Base-by-base conservation (phyloP, 1,284 basidiomycete species). In the Leccinum solheimii region DNA sequence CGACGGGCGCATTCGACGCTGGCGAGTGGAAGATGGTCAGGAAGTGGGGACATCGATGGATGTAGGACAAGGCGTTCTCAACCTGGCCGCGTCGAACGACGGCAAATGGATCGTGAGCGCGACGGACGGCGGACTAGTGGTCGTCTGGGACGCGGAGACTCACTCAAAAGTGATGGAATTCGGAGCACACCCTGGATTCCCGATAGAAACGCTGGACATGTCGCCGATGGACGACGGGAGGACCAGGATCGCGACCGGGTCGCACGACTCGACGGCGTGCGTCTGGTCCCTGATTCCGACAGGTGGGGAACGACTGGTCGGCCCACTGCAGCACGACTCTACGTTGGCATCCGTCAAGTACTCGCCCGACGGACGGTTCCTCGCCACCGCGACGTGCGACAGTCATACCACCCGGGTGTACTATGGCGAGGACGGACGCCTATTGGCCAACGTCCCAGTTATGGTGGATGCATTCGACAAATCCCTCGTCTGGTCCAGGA, bases 161-260 rank as follows among this genome's bases (percentile, higher is more conserved):
- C 34, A 54, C 14, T 27, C 21, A n/a, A 55, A 61, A 48, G 16
- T 21, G 11, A 34, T 55, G 38, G 10, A 32, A 38, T 26, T 62
- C 53, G 13, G 11, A 14, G 30, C 26, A 56, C 43, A 56, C 14
- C 40, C 54, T 13, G 36, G n/a, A 10, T 40, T n/a, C 6, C 54
- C 54, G 23, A n/a, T 55, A 27, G 54, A 55, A n/a, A 13, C 54
- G 21, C 16, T 61, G 19, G 62, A 63, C 8, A n/a, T 65, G 5
- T 65, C 65, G 0, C 38, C 62, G 0, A 23, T 11, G 21, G 45
- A 48, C 21, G 21, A 48, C 21, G 65, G 56, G 4, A 57, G 49
- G 45, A 55, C 55, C 9, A 62, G 3, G 7, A 45, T 65, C 3
- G 55, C 55, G 6, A 65, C 55, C 3, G 65, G 65, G 7, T 67